Base-by-base conservation (phyloP, 495 filamentous ascomycete species). In the Lasiosphaeria miniovina region DNA sequence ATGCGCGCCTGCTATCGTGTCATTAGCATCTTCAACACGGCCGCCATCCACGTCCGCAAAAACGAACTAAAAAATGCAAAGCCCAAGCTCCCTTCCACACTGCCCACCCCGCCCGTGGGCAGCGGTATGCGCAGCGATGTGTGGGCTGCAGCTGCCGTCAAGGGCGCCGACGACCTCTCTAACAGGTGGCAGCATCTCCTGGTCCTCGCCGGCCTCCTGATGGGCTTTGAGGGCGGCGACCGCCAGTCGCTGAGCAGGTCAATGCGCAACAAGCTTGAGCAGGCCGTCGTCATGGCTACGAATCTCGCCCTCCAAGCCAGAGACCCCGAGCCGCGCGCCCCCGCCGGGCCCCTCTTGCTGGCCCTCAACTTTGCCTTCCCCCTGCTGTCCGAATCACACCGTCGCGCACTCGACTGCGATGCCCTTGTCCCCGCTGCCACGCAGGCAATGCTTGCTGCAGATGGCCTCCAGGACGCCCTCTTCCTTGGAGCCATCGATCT, bases 111-210 rank as follows among this genome's bases (percentile, higher is more conserved):
- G 24, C 24, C 24, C 24, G 72, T 65, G 56, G 82, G 74, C 31
- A 82, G 77, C 69, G 80, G 73, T 51, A 77, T 82, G 63, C 74
- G 62, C 61, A 81, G 77, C 41, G 89, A 96, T 61, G 89, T 86
- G 40, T 98, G 94, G 94, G 80, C 90, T 6, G 85, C 84, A 61
- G 91, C 92, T 0, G 82, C 96, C 1, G 83, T 91, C 24, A 87
- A 86, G 66, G 93, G 94, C 10, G 86, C 90, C 4, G 90, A 98
- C 68, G 88, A 93, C 11, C 82, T 84, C 62, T 92, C 91, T 3
- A 88, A 84, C 51, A 78, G 91, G 72, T 97, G 93, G 94, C 86
- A 90, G 74, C 94, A 98, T 74, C 67, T 91, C 33, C 77, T 96
- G 32, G 80, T 93, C 3, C 82, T 98, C 8, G 85, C 83, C 3